Evolutionary conservation across 2,329 filamentous ascomycete genomes (phyloP), one percentile per base, ranked within the genome.

Genomic region (Nothomitra cinnamomea): DNA sequence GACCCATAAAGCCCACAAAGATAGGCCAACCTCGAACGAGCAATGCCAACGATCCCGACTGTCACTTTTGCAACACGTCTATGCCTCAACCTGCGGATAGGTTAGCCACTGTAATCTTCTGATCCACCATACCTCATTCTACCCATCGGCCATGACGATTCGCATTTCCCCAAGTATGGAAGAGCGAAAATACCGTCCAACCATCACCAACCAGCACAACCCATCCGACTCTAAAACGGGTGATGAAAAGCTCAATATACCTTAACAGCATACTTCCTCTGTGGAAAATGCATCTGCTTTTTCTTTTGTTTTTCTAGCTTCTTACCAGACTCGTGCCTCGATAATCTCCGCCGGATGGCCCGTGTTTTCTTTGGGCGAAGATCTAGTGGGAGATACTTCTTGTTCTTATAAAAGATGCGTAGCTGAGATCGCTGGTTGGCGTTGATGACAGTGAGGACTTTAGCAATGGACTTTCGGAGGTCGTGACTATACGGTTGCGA

Each of bases 261-360:
- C 90, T 96, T 98, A 74, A 98, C 86, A 73, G 92, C 92, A 75
- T 84, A 98, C 78, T 94, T 95, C 76, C 92, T 84, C 80, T 94
- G 87, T 63, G 92, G 92, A 81, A 98, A 98, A 79, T 98, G 90
- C 64, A 79, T 82, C 72, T 79, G 73, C 77, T 83, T 87, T 87
- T 98, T 98, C 82, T 88, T 88, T 73, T 88, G 83, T 85, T 94
- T 95, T 76, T 90, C 83, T 63, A 94, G 85, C 67, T 82, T 77
- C 71, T 82, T 79, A 65, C 80, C 78, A 66, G 85, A 82, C 76
- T 98, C 90, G 79, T 94, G 80, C 72, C 87, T 83, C 69, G 85
- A 90, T 75, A 98, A 79, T 69, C 87, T 81, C 78, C 94, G 87
- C 70, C 92, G 88, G 76, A 96, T 94, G 70, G 89, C 92, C 67